phyloP scores from a whole-genome alignment of 1,284 basidiomycete genomes.

The Ceratobasidium papillatum region DNA sequence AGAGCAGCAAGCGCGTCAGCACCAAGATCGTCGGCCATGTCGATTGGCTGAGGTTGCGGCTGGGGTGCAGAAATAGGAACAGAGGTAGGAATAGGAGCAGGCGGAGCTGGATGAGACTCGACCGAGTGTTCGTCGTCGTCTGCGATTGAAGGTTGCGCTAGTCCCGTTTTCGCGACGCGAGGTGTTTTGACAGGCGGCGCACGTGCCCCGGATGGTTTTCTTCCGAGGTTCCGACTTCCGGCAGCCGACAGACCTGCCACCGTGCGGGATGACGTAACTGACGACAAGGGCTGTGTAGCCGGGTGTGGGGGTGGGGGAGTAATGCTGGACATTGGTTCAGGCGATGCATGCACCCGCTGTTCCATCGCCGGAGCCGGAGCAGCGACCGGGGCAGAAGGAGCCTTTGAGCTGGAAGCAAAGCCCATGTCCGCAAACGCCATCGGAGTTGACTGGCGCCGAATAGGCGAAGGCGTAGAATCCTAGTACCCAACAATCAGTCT shows the following conservation, averaged over 20 bases:
- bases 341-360: not conserved
- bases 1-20: constrained; percentile 79
- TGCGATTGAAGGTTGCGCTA: constrained; percentile 14
- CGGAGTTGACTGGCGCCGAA: constrained; percentile 41
- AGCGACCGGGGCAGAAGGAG: not conserved
- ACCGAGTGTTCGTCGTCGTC: constrained; percentile 39
- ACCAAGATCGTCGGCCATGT: constrained; percentile 57
- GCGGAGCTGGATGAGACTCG: constrained; percentile 19
- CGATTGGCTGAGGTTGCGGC: constrained; percentile 32
- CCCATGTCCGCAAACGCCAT: constrained; percentile 37
- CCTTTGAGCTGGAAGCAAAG: not conserved
- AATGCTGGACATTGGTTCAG: not conserved
- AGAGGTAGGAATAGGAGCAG: constrained; percentile 11
- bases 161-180: constrained; percentile 36
- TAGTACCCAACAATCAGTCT: constrained; percentile 9
- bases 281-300: not conserved
- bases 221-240: constrained; percentile 56
- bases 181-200: constrained; percentile 60
- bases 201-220: constrained; percentile 88
- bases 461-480: constrained; percentile 27
- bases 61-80: constrained; percentile 39
- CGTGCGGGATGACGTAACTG: constrained; percentile 9
- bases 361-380: not conserved
- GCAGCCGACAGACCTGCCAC: constrained; percentile 6
- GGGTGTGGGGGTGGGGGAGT: not conserved